Evolutionary conservation across 2,329 filamentous ascomycete genomes (phyloP).

Genomic region (Gliomastix tumulicola): DNA sequence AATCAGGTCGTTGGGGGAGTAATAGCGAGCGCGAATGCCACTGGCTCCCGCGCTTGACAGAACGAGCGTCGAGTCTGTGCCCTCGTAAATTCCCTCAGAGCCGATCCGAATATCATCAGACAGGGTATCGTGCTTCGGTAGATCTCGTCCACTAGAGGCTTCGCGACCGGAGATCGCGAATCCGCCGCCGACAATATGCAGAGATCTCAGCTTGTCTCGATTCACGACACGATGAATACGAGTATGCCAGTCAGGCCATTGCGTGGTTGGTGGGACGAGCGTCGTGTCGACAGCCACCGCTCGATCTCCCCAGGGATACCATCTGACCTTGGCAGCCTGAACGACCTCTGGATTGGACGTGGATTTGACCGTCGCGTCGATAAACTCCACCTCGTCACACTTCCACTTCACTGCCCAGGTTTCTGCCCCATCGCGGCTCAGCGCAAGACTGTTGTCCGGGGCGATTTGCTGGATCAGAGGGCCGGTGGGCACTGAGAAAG

Average conservation of each 20-base stretch:
- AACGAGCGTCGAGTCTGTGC: background rate
- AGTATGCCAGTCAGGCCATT: slow-evolving; percentile 62
- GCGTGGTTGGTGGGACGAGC: slow-evolving; percentile 28
- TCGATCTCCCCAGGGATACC: slow-evolving; percentile 8
- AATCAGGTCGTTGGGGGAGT: background rate
- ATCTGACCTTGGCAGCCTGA: slow-evolving; percentile 4
- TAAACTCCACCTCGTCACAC: slow-evolving; percentile 4
- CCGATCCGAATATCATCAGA: background rate
- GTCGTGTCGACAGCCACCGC: slow-evolving; percentile 6
- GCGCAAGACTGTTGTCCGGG: slow-evolving; percentile 13
- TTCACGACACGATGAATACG: slow-evolving; percentile 6
- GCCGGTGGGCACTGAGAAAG: slow-evolving; percentile 29
- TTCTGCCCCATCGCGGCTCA: slow-evolving; percentile 8
- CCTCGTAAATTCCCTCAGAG: background rate
- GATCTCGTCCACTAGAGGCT: slow-evolving; percentile 1
- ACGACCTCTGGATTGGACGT: background rate
- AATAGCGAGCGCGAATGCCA: slow-evolving; percentile 2
- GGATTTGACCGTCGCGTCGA: background rate
- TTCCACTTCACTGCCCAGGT: slow-evolving; percentile 6
- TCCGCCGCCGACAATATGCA: slow-evolving; percentile 8
- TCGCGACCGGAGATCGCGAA: slow-evolving; percentile 6
- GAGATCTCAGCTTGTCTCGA: background rate
- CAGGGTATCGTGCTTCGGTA: background rate
- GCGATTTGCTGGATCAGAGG: slow-evolving; percentile 30
- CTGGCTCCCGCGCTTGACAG: slow-evolving; percentile 5